Base-by-base conservation (phyloP, 2,329 filamentous ascomycete genomes). In the Neonectria faginata region DNA sequence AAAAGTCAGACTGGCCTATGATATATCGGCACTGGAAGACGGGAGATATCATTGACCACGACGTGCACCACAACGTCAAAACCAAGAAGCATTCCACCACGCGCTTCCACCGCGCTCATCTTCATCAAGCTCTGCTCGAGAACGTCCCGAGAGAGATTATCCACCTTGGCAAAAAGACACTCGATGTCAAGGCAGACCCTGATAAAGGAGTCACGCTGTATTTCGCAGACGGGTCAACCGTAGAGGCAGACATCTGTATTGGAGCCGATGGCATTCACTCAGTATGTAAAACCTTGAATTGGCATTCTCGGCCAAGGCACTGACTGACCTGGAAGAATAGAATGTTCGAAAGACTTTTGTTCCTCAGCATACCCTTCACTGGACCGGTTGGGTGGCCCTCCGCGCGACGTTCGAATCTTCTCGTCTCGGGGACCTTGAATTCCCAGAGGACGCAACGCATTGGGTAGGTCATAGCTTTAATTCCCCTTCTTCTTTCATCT, bases 261-360 rank as follows among this genome's bases (percentile, higher is more conserved):
- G 85, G 84, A 1, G 82, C 84, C 0, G 85, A 88, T 71, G 86
- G 86, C 42, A 82, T 87, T 51, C 82, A 84, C 68, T 86, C 83
- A 20, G 75, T 78, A 41, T 2, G 62, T 25, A 8, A 33, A 20
- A 1, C 41, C 8, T 12, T 0, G 10, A 9, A 5, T 10, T 10
- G 7, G 1, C 7, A 20, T 20, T 3, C 8, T 12, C 10, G 12
- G 22, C 7, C 31, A 47, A 20, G 16, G 14, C 16, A 11, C 31
- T 63, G 25, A 63, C 47, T 29, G 25, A 63, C 47, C 25, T 5
- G 11, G 2, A 12, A 10, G 14, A 2, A 55, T 16, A 69, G 67
- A 61, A 47, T 2, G 79, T 84, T 25, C 76, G 79, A 12, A 75
- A 74, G 25, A 79, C 80, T n/a, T 82, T 86, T 57, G 77, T 83